These are phyloP conservation scores for Diaporthe australafricana DNA, from an alignment of 2,329 filamentous ascomycete genomes.

Conservation along the genomic window DNA sequence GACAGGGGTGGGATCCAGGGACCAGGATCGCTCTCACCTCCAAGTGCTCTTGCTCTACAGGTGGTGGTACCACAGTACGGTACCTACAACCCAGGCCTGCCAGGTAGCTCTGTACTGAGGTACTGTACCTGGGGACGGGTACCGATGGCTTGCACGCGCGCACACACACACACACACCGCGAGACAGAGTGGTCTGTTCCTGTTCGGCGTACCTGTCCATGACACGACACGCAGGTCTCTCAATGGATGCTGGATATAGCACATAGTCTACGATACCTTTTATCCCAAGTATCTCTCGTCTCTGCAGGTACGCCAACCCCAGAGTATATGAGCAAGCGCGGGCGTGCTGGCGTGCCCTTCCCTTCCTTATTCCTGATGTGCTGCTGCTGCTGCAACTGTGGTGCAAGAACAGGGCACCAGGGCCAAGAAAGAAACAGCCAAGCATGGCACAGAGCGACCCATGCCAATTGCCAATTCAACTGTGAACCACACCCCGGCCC, in stretches of 20 bases:
- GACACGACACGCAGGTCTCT: slow-evolving; percentile 15
- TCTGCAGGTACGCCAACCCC: not conserved
- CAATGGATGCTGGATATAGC: not conserved
- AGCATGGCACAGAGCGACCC: slow-evolving; percentile 26
- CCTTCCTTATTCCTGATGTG: not conserved
- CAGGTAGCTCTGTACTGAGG: slow-evolving; percentile 25
- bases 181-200: slow-evolving; percentile 25
- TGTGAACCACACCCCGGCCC: slow-evolving; percentile 30
- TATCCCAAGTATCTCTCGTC: not conserved
- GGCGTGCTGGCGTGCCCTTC: not conserved
- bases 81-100: slow-evolving; percentile 4
- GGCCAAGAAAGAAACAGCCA: slow-evolving; percentile 32
- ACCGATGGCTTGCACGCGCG: not conserved
- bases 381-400: slow-evolving; percentile 11
- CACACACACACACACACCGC: not conserved
- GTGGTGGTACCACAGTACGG: not conserved
- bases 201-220: slow-evolving; percentile 16
- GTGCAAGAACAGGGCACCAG: slow-evolving; percentile 29
- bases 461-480: slow-evolving; percentile 27
- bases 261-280: not conserved
- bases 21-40: slow-evolving; percentile 33
- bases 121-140: slow-evolving; percentile 26
- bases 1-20: slow-evolving; percentile 30
- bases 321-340: not conserved
- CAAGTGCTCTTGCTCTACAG: not conserved